phyloP scores from a whole-genome alignment of 192 early-diverging fungal genomes.

The Umbelopsis ramanniana region DNA sequence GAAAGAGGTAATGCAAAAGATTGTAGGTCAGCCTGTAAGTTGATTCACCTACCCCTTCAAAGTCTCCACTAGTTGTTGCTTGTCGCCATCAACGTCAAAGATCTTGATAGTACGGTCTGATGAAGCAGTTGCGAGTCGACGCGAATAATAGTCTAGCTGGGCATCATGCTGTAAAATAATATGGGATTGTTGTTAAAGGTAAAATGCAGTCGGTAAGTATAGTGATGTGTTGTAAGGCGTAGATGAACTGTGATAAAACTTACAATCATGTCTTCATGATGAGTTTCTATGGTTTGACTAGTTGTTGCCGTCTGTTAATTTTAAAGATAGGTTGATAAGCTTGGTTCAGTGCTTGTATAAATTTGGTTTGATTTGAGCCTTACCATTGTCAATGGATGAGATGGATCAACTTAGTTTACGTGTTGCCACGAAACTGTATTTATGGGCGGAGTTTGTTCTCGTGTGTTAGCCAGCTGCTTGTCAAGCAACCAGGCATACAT shows the following conservation, averaged over 20 bases:
- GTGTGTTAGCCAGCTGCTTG: too few relatives aligned
- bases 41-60: conserved; percentile 65
- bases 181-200: background rate
- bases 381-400: conserved; percentile 18
- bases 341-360: background rate
- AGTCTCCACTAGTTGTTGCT: conserved; percentile 67
- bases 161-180: conserved; percentile 59
- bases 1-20: background rate
- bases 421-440: background rate
- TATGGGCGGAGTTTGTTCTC: conserved; percentile 6
- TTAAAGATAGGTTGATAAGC: background rate
- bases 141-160: conserved; percentile 70
- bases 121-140: conserved; percentile 96
- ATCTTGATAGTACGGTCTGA: conserved; percentile 94
- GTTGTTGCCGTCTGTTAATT: conserved; percentile 22
- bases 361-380: background rate
- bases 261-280: conserved; percentile 91
- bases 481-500: too few relatives aligned
- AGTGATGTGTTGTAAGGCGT: background rate
- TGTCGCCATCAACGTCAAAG: conserved; percentile 86
- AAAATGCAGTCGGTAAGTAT: background rate
- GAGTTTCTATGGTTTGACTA: conserved; percentile 74
- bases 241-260: conserved; percentile 27
- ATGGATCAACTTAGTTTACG: conserved; percentile 5
- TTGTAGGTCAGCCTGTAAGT: background rate